These are phyloP conservation scores for Boletus fagicola DNA, from an alignment of 768 basidiomycete species.

Conservation along the genomic window DNA sequence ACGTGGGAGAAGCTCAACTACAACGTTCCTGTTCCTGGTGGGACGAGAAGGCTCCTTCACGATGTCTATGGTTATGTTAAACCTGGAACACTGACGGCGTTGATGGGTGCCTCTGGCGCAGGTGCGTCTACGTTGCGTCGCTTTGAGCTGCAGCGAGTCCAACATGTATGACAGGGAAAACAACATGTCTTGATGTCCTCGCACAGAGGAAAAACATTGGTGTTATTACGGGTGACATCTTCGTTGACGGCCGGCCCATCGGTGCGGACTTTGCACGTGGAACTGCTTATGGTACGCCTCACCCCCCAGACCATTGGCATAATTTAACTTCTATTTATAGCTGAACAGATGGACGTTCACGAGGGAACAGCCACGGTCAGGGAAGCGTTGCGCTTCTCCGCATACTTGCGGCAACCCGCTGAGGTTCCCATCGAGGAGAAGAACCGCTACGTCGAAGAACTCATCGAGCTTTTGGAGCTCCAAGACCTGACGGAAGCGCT, in stretches of 20 bases:
- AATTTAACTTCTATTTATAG: slow-evolving; percentile 35
- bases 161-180: slow-evolving; percentile 51
- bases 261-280: slow-evolving; percentile 59
- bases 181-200: slow-evolving; percentile 71
- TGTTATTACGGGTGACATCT: slow-evolving; percentile 58
- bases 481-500: slow-evolving; percentile 83
- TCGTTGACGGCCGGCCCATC: slow-evolving; percentile 65
- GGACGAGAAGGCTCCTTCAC: slow-evolving; percentile 61
- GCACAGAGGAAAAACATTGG: slow-evolving; percentile 74
- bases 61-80: slow-evolving; percentile 79
- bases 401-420: slow-evolving; percentile 77
- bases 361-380: slow-evolving; percentile 80
- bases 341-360: slow-evolving; percentile 86
- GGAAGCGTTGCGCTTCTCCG: slow-evolving; percentile 83
- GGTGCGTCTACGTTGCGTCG: slow-evolving; percentile 39
- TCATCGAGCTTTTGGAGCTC: slow-evolving; percentile 80
- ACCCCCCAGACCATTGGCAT: slow-evolving; percentile 20
- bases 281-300: slow-evolving; percentile 67
- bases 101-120: slow-evolving; percentile 86
- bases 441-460: slow-evolving; percentile 76
- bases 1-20: slow-evolving; percentile 85
- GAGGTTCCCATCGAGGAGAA: slow-evolving; percentile 69
- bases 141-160: not conserved
- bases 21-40: slow-evolving; percentile 64
- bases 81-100: slow-evolving; percentile 83